phyloP scores from a whole-genome alignment of 768 basidiomycete species.

The Gymnopilus dilepis region DNA sequence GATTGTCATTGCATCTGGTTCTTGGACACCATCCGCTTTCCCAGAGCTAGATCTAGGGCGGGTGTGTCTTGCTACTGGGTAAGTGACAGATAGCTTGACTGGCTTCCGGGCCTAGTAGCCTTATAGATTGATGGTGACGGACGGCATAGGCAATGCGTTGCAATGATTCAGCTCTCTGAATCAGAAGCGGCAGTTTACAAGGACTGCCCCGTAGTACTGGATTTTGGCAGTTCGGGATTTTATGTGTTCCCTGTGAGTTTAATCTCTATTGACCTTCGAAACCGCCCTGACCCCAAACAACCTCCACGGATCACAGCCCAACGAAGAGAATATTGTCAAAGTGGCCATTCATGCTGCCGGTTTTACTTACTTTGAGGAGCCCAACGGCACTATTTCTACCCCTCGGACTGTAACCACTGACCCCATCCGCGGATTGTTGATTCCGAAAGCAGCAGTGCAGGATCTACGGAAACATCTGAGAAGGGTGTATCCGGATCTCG shows the following conservation, averaged over 20 bases:
- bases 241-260: slow-evolving; percentile 81
- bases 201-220: slow-evolving; percentile 69
- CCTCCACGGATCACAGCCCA: slow-evolving; percentile 57
- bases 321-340: slow-evolving; percentile 72
- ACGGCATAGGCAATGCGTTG: slow-evolving; percentile 72
- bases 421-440: slow-evolving; percentile 58
- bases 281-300: neutral
- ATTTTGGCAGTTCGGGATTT: slow-evolving; percentile 75
- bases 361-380: slow-evolving; percentile 54
- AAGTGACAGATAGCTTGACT: slow-evolving; percentile 21
- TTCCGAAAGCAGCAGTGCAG: slow-evolving; percentile 63
- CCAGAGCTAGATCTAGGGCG: slow-evolving; percentile 56
- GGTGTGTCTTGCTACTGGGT: slow-evolving; percentile 84
- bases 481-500: slow-evolving; percentile 78
- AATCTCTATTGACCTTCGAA: neutral
- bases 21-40: slow-evolving; percentile 87
- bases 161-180: slow-evolving; percentile 71
- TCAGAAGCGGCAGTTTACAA: slow-evolving; percentile 71
- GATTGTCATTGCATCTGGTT: slow-evolving; percentile 75
- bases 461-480: slow-evolving; percentile 57
- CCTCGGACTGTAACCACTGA: slow-evolving; percentile 78
- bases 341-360: slow-evolving; percentile 79
- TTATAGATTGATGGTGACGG: neutral
- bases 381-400: slow-evolving; percentile 58
- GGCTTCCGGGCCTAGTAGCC: neutral